These are phyloP conservation scores for Wickerhamomyces ciferrii DNA, from an alignment of 805 yeast genomes.

Conservation along the genomic window DNA sequence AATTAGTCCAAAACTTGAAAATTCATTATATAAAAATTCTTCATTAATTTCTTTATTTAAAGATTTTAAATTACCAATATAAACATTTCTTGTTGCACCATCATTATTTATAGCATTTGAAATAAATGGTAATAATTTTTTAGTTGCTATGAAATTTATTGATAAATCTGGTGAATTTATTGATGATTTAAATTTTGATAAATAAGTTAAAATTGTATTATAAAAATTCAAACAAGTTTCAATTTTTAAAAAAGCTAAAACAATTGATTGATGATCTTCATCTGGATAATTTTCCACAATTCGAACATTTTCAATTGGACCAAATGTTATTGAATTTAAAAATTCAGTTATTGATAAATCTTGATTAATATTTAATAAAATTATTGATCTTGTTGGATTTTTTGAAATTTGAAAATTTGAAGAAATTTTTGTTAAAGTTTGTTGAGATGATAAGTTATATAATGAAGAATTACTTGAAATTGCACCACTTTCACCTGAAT, in stretches of 20 bases:
- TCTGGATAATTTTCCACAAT: slow-evolving; percentile 25
- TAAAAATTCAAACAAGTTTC: slow-evolving; percentile 31
- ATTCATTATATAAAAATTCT: slow-evolving; percentile 40
- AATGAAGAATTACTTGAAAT: slow-evolving; percentile 7
- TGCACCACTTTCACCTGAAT: background rate
- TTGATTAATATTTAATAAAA: slow-evolving; percentile 16
- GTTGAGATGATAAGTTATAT: slow-evolving; percentile 1
- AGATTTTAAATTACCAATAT: slow-evolving; percentile 68
- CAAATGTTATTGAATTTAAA: slow-evolving; percentile 43
- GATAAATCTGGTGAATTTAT: slow-evolving; percentile 33
- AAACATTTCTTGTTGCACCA: slow-evolving; percentile 92
- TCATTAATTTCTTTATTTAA: slow-evolving; percentile 32
- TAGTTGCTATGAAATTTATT: slow-evolving; percentile 27
- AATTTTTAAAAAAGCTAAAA: slow-evolving; percentile 22
- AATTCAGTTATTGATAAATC: slow-evolving; percentile 22
- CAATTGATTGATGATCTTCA: slow-evolving; percentile 18
- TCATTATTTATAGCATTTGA: slow-evolving; percentile 57
- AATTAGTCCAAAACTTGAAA: slow-evolving; percentile 50
- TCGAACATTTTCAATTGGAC: slow-evolving; percentile 59
- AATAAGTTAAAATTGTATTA: slow-evolving; percentile 29
- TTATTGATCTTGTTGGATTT: slow-evolving; percentile 20
- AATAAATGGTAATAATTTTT: slow-evolving; percentile 20
- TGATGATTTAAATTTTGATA: slow-evolving; percentile 28
- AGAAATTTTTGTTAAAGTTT: slow-evolving; percentile 2
- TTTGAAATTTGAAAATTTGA: slow-evolving; percentile 9